phyloP scores from a whole-genome alignment of 805 yeast species.

The Candida ortonii region DNA sequence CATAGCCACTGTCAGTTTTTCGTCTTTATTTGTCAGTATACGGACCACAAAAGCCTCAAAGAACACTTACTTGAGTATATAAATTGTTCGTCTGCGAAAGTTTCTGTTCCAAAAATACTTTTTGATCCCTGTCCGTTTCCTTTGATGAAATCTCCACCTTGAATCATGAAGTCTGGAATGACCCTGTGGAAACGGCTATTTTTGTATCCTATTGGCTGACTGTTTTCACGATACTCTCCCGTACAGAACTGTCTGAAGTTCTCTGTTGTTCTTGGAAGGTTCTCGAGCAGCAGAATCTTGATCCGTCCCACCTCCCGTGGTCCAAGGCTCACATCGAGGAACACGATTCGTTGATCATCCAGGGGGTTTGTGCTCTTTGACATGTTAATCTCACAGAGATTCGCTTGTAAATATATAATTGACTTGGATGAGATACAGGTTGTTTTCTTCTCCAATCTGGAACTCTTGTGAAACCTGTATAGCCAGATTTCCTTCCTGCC shows the following conservation, averaged over 20 bases:
- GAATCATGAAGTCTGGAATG: constrained; percentile 41
- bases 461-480: no score
- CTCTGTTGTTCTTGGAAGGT: constrained; percentile 45
- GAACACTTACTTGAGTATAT: constrained; percentile 28
- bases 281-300: constrained; percentile 41
- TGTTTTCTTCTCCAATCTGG: no score
- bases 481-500: no score
- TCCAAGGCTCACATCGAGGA: constrained; percentile 33
- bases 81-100: constrained; percentile 46
- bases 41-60: constrained; percentile 5
- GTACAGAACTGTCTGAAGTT: constrained; percentile 54
- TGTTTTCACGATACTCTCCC: constrained; percentile 41
- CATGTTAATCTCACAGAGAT: no score
- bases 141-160: constrained; percentile 33
- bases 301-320: constrained; percentile 39
- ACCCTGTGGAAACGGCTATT: constrained; percentile 37
- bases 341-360: constrained; percentile 12
- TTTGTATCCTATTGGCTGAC: constrained; percentile 45
- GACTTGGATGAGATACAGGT: no score
- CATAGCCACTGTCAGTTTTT: constrained; percentile 35
- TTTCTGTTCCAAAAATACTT: constrained; percentile 38
- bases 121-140: constrained; percentile 45
- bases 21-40: no score
- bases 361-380: no score
- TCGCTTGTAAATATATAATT: no score